Evolutionary conservation across 805 yeast species (phyloP), one percentile per base, ranked within the genome.

Genomic region (Wickerhamiella nectarea): DNA sequence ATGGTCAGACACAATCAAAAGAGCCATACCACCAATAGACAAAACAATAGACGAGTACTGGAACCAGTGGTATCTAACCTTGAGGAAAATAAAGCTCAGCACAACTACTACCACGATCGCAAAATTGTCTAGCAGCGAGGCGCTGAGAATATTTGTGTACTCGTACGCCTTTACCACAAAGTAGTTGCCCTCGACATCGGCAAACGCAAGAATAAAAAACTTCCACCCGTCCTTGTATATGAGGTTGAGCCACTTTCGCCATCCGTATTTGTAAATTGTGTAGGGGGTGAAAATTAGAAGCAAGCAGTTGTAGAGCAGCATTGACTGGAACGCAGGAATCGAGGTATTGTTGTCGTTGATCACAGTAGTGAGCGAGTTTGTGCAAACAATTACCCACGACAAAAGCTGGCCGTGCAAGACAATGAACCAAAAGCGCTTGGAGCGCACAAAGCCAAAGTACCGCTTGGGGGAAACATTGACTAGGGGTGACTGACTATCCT

Each of bases 181-280:
- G 52, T 67, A 66, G 57, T 66, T 66, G n/a, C 71, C 71, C 50
- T 67, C 59, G 20, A 67, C 71, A 43, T 67, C 71, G 18, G 66
- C 66, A 52, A 67, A 67, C 2, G 70, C 65, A 34, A 66, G 48
- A 15, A 66, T 35, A 47, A 67, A 63, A 46, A 57, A 67, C 51
- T 67, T 63, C 71, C 71, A 67, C 46, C 68, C 61, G 47, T 67
- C 69, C 18, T 46, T 44, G 20, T 48, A 31, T 14, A 62, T 36
- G 40, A 67, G 36, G 9, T 42, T 40, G 45, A 49, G 48, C 59
- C 61, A 67, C 39, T 56, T 56, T 46, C 57, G 59, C 48, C 59
- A 57, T 3, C 71, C 71, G 43, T 58, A 54, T 31, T 55, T 50
- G 52, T 65, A 67, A 38, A 65, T 50, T 36, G 68, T 62, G 46